Base-by-base conservation (phyloP, 2,329 filamentous ascomycete genomes). In the Penicillium occitanis region DNA sequence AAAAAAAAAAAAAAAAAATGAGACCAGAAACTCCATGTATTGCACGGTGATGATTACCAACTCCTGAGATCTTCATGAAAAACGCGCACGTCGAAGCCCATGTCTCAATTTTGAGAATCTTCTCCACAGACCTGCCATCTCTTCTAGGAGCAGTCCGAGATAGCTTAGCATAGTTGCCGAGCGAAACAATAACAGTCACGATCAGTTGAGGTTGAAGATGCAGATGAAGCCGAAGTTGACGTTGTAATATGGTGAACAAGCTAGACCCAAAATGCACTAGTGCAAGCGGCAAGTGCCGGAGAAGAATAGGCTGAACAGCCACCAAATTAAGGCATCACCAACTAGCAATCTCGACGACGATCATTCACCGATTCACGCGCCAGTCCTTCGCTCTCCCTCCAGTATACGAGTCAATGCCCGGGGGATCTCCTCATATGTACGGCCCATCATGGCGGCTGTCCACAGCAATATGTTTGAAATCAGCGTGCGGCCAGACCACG, bases 381-480 rank as follows among this genome's bases (percentile, higher is more conserved):
- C 7, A 11, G 7, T 35, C 25, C 14, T 10, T 22, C 17, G 22
- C 35, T 22, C 40, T 44, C 25, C 25, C 19, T 40, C n/a, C 33
- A 2, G 22, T 42, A 53, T 53, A 63, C 40, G 37, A 44, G 69
- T 73, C 71, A 67, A 75, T 76, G 73, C 68, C 72, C 72, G 68
- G 66, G 66, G 50, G 62, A 67, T 68, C 67, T 67, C 44, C 68
- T 65, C 22, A 30, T 42, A 37, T 33, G 65, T 70, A 69, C 71
- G 75, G 76, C 75, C 74, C 74, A 74, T 71, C 68, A 81, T 81
- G 79, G 74, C 74, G 71, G 70, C 74, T 65, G 77, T 80, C 74
- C 78, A 80, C 68, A 71, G 67, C 67, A 80, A 79, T 67, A 79
- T 80, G 78, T 79, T 80, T 69, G 76, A 74, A 58, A 75, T 74